A percentile compares a stretch with the other conserved stretches of the same genome.
Conservation (phyloP, 2,329 filamentous ascomycete genomes). For the Fusarium subglutinans region DNA sequence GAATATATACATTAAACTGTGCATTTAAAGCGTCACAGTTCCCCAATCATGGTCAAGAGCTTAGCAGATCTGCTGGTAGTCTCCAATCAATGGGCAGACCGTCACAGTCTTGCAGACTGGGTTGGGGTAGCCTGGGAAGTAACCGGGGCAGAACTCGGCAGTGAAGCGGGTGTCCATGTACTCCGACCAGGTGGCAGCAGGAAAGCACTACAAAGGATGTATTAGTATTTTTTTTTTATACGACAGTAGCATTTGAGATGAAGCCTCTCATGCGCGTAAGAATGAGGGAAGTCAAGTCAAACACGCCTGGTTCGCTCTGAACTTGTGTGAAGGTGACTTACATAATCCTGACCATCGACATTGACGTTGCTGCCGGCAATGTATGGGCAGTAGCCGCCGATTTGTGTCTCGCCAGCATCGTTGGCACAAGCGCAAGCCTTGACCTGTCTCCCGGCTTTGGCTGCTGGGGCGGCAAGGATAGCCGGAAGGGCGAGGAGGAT, state of each 20-base stretch:
- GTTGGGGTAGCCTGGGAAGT: neutral
- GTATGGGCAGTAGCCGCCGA: neutral
- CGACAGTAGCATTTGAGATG: no score
- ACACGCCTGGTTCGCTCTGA: no score
- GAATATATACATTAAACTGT: no score
- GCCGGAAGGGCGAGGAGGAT: neutral
- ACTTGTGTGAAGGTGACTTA: neutral
- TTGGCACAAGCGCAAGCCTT: neutral
- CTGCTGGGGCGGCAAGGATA: neutral
- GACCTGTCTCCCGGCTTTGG: neutral
- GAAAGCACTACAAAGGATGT: neutral
- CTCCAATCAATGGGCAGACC: neutral
- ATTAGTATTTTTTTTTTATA: no score
- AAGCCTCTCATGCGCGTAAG: no score
- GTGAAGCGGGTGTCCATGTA: neutral
- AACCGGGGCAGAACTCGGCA: neutral
- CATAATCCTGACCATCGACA: neutral
- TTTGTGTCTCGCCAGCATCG: neutral
- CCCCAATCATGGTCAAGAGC: no score
- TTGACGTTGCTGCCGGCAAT: neutral
- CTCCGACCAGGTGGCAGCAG: neutral
- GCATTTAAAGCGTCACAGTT: no score
- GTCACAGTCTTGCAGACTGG: neutral
- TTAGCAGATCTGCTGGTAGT: neutral
- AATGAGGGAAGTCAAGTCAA: no score